Conservation (phyloP, 306 rosid genomes). For the Arachis hypogaea region DNA sequence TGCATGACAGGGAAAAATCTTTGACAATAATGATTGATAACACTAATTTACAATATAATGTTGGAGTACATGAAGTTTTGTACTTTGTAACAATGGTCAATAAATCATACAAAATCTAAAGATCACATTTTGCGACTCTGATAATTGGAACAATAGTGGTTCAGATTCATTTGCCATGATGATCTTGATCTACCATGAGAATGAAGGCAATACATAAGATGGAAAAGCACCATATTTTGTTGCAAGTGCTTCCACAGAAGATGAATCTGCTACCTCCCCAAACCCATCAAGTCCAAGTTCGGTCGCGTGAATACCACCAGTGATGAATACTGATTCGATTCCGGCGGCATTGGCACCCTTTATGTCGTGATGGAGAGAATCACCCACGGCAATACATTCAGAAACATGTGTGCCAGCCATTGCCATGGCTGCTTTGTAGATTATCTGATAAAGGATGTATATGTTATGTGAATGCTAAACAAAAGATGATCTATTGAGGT, state of each 20-base stretch:
- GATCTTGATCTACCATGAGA: constrained; percentile 62
- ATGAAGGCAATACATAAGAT: constrained; percentile 75
- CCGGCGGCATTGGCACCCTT: constrained; percentile 91
- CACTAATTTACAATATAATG: too few species aligned
- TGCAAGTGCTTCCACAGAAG: constrained; percentile 68
- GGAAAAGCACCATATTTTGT: constrained; percentile 72
- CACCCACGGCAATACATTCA: constrained; percentile 84
- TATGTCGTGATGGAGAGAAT: constrained; percentile 94
- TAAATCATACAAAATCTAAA: constrained; percentile 8
- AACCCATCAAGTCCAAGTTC: constrained; percentile 72
- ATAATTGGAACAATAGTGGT: constrained; percentile 27
- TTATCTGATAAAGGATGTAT: constrained; percentile 58
- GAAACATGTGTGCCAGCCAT: constrained; percentile 67
- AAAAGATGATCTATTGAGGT: constrained; percentile 5
- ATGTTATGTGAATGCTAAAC: constrained; percentile 19
- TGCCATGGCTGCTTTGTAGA: constrained; percentile 77
- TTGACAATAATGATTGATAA: too few species aligned
- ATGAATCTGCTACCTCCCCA: constrained; percentile 61
- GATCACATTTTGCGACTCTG: not conserved
- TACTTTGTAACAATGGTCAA: constrained; percentile 18
- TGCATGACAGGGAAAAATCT: too few species aligned
- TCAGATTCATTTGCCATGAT: constrained; percentile 18
- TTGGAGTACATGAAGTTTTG: not conserved
- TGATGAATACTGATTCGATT: constrained; percentile 66
- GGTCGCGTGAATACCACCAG: constrained; percentile 81